Conservation (phyloP, 441 rosid genomes). For the Corymbia citriodora region DNA sequence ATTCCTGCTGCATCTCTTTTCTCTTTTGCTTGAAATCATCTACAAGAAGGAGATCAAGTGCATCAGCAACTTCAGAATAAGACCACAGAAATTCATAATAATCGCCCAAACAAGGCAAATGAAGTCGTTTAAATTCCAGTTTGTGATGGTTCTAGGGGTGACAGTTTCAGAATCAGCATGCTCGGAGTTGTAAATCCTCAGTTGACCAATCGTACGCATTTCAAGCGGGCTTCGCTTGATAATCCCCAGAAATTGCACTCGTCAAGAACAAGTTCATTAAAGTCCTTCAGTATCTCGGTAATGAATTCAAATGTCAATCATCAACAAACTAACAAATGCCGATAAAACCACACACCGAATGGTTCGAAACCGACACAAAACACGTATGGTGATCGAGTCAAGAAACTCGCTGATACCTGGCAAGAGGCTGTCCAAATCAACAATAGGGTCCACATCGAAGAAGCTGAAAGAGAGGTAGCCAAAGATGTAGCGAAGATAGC, state of each 20-base stretch:
- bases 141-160: background rate
- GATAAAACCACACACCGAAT: background rate
- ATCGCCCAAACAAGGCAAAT: background rate
- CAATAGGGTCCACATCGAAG: background rate
- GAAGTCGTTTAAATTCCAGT: background rate
- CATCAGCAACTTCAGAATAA: background rate
- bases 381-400: background rate
- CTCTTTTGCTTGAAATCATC: background rate
- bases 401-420: background rate
- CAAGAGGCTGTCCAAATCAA: background rate
- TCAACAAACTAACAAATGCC: background rate
- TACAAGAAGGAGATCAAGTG: background rate
- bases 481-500: background rate
- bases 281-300: background rate
- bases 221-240: background rate
- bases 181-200: background rate
- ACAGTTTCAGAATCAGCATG: background rate
- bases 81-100: background rate
- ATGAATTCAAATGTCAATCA: background rate
- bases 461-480: background rate
- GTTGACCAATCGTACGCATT: background rate
- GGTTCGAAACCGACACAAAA: background rate
- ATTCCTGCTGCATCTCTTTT: background rate
- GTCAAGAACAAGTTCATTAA: background rate
- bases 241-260: background rate